Evolutionary conservation across 2,329 filamentous ascomycete genomes (phyloP), one percentile per base, ranked within the genome.

Genomic region (Curvularia verruculosa): DNA sequence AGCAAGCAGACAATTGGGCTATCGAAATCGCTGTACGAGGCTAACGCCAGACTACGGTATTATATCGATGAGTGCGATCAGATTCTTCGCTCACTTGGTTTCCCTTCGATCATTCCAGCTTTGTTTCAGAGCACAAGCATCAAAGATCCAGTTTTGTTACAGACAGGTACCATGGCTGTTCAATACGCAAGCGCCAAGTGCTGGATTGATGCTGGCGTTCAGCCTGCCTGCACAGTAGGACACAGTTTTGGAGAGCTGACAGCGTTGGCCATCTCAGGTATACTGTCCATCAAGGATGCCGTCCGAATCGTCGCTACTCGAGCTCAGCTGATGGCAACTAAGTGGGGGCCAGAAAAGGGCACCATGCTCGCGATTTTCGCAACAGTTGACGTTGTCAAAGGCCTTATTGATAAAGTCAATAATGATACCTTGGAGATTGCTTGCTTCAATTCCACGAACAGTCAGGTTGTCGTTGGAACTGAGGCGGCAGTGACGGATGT

Each of bases 191-290:
- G 45, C 21, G 66, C 68, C 3, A 53, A 34, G 26, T 53, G 54
- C 23, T 69, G 66, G 66, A 58, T 64, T 2, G 60, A 67, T 37
- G 52, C 29, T n/a, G 64, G 64, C 4, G 40, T 69, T 1, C 18
- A 29, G 3, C 68, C 69, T 1, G 15, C 18, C 21, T 39, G 39
- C 1, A 63, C 69, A 1, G 49, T 70, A 2, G 70, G 71, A 7
- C 70, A 72, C 54, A 70, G 71, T 46, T 65, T 80, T 3, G 78
- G 78, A 12, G 77, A 79, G 53, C 79, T 78, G 46, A 75, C 76
- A 2, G 78, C 78, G 1, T 52, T 80, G 3, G 48, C 71, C 47
- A 64, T 64, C 1, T 70, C 77, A 13, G 75, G 75, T 8, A 75
- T 79, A 1, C 26, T 79, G 1, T 69, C 73, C 3, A 65, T 55